Percentiles rank a stretch among this genome's conserved stretches.
phyloP scores from a whole-genome alignment of 352 stramenopile genomes.

The Pythium scleroteichum region DNA sequence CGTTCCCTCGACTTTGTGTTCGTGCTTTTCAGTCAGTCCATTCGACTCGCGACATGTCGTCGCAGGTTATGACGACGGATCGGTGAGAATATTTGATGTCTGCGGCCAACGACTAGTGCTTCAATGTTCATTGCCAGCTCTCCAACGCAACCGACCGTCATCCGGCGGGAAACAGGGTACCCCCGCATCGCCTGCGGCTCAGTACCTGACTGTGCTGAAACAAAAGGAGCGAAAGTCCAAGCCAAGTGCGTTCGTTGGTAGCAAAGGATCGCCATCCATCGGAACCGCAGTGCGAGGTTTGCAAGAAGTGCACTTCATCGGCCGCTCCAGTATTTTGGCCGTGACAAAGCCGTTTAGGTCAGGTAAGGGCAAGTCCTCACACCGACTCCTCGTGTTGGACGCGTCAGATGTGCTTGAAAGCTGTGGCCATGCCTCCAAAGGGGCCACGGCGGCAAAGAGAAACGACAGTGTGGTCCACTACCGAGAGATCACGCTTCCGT shows the following conservation, averaged over 20 bases:
- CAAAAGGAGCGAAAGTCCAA: neutral
- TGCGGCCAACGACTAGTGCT: slow-evolving; percentile 39
- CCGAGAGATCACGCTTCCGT: slow-evolving; percentile 15
- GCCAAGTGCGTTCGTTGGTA: too few relatives aligned
- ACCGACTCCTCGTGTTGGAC: too few relatives aligned
- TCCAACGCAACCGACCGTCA: neutral
- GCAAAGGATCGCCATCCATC: too few relatives aligned
- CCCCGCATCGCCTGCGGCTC: neutral
- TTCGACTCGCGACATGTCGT: slow-evolving; percentile 30
- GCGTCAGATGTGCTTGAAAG: too few relatives aligned
- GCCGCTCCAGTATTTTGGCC: neutral
- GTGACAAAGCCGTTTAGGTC: neutral
- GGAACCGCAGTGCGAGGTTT: too few relatives aligned
- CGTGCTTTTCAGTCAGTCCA: slow-evolving; percentile 38
- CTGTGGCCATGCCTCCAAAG: neutral
- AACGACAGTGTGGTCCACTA: slow-evolving; percentile 26
- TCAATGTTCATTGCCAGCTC: slow-evolving; percentile 36
- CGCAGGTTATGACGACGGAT: slow-evolving; percentile 50
- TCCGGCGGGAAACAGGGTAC: neutral
- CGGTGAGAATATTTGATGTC: slow-evolving; percentile 56
- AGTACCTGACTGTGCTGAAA: neutral
- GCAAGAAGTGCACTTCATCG: too few relatives aligned
- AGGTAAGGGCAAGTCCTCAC: neutral
- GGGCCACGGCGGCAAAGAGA: neutral
- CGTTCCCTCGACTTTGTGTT: slow-evolving; percentile 30